Percentiles rank a stretch among this genome's conserved stretches.
Conservation (phyloP, 2,329 filamentous ascomycete species). For the Trichophyton benhamiae region DNA sequence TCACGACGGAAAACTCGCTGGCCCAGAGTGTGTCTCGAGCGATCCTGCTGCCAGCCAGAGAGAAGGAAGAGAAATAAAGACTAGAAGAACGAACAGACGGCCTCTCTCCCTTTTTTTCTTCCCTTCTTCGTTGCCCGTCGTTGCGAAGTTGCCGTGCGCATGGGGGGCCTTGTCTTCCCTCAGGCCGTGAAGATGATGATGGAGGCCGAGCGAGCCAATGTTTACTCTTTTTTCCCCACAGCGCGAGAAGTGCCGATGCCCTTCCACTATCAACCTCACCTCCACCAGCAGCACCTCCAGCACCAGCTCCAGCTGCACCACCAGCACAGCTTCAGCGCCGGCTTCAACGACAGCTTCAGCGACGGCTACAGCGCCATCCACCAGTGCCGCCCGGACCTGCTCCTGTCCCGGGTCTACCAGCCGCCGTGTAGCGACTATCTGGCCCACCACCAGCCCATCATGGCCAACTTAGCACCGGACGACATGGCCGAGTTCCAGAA, state of each 20-base stretch:
- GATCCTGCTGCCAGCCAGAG: neutral
- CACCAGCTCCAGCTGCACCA: neutral
- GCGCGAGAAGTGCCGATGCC: neutral
- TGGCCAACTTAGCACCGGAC: constrained; percentile 33
- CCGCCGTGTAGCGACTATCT: too few species aligned
- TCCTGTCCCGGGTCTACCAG: neutral
- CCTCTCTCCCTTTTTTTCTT: neutral
- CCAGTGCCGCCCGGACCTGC: neutral
- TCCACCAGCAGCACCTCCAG: neutral
- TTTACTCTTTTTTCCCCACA: constrained; percentile 1
- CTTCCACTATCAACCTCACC: constrained; percentile 1
- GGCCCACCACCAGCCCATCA: constrained; percentile 12
- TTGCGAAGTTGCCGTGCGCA: neutral
- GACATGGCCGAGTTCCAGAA: constrained; percentile 51
- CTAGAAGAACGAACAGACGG: neutral
- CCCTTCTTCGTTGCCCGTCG: neutral
- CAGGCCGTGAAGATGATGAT: neutral
- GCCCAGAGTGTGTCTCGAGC: neutral
- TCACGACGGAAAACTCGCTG: neutral
- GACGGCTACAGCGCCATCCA: neutral
- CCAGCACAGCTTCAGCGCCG: too few species aligned
- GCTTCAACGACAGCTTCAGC: neutral
- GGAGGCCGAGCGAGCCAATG: neutral
- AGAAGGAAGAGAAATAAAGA: neutral
- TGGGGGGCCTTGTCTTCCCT: neutral